Evolutionary conservation across 106 monocot species (phyloP), one percentile per base, ranked within the genome.

Genomic region (Dioscorea alata): DNA sequence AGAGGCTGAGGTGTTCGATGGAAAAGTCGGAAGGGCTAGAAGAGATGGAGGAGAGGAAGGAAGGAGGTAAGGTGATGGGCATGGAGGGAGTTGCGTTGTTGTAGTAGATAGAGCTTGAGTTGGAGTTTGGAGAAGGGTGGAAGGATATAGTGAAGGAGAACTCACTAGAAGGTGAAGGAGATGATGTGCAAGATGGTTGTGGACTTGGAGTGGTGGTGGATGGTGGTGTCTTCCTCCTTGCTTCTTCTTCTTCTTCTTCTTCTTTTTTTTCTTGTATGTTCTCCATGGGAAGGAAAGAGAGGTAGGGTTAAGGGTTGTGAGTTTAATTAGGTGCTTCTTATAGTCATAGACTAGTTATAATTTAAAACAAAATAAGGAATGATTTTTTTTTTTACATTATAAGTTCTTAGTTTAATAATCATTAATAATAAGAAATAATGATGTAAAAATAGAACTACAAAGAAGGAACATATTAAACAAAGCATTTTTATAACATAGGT

Each of bases 101-200:
- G 60, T 51, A 62, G 19, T 22, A 33, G 70, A 50, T 59, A 19
- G 61, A 7, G 56, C 23, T 25, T 9, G 71, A 19, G 31, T 59
- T 13, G 28, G 67, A 61, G 77, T 2, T 54, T 63, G 64, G 60
- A 20, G 65, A 14, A 56, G 83, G 72, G 54, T 77, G 74, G 81
- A 87, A 60, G 60, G 87, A 79, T 67, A 82, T 77, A 17, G 85
- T 81, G 88, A 85, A 85, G 74, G 80, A 82, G 78, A 90, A 90
- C 10, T 90, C 89, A 70, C 85, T 85, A 49, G 89, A 82, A 13
- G 90, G 90, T 42, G 89, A 82, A 16, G 90, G 90, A 50, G 90
- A 90, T 50, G 85, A 75, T 4, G 66, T 50, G n/a, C 74, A 32
- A 18, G 70, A 70, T 17, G 79, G 59, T 50, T 73, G 72, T 31